Evolutionary conservation across 768 basidiomycete species (phyloP), one percentile per base, ranked within the genome.

Genomic region (Kwoniella sp.): DNA sequence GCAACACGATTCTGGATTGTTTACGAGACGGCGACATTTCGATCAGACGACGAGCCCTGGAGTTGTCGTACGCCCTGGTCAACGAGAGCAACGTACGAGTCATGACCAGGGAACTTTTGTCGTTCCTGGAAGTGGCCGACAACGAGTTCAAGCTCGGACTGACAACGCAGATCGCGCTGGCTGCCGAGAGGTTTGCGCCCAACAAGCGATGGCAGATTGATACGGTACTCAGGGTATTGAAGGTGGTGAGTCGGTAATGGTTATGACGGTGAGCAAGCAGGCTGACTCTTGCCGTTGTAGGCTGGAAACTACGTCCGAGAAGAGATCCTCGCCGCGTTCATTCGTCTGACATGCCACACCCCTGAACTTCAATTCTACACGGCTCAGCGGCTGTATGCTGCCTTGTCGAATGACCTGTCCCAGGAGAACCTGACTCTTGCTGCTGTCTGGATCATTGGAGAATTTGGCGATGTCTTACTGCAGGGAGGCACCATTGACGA

Each of bases 191-290:
- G 38, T 98, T 89, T 69, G 93, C 93, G 0, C 95, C 95, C 0
- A 96, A 93, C 74, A 92, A 92, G 75, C 81, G 95, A 59, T 99
- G 93, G 93, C 95, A 99, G 71, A 99, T 99, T 46, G 95, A 98
- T 73, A 98, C 95, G 0, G 88, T 96, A 3, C 76, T 99, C 41
- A 82, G 95, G 25, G 88, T 90, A 2, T 75, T 99, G 57, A 92
- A 91, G 73, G 76, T 96, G 67, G 92, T 93, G 53, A 51, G 85
- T 78, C 3, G 1, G 19, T 32, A 29, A 7, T 31, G 46, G 34
- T 17, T 36, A 36, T 32, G 32, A 23, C 17, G 26, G 33, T 23
- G 4, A 23, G 27, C 6, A 26, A 19, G 12, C 17, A 20, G 32
- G 3, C 14, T 46, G 0, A 12, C 10, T 6, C 20, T 36, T 20